These are phyloP conservation scores for Cladobotryum mycophilum DNA, from an alignment of 2,329 filamentous ascomycete species.

Conservation along the genomic window DNA sequence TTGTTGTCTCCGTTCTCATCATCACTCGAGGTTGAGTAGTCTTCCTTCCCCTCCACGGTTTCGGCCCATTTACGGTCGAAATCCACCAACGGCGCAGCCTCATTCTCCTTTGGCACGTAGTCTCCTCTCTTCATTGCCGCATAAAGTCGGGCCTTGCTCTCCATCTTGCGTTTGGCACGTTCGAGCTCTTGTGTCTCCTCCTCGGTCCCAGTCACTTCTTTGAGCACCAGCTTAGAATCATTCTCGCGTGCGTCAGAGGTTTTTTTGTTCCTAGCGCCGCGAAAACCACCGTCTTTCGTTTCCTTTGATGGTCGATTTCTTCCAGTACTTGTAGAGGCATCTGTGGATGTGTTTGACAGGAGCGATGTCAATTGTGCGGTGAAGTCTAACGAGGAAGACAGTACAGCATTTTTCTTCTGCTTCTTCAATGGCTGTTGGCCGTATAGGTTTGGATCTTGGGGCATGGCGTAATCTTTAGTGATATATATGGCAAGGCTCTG, in stretches of 20 bases:
- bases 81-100: conserved; percentile 69
- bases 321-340: conserved; percentile 32
- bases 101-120: conserved; percentile 60
- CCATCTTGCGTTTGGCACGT: conserved; percentile 73
- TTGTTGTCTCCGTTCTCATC: conserved; percentile 37
- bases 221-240: conserved; percentile 44
- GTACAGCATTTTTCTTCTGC: conserved; percentile 59
- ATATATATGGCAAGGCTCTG: neutral
- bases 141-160: conserved; percentile 85
- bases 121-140: conserved; percentile 88
- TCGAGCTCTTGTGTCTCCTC: conserved; percentile 63
- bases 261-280: conserved; percentile 21
- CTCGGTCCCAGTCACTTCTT: conserved; percentile 48
- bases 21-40: conserved; percentile 46
- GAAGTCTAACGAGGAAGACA: conserved; percentile 74
- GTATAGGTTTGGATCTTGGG: conserved; percentile 67
- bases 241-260: conserved; percentile 35
- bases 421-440: conserved; percentile 67
- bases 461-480: conserved; percentile 35
- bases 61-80: conserved; percentile 97
- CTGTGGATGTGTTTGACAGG: conserved; percentile 50
- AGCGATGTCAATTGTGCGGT: conserved; percentile 80
- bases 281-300: conserved; percentile 43
- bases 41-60: conserved; percentile 47
- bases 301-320: conserved; percentile 41